These are phyloP conservation scores for Brettanomyces sp. DNA, from an alignment of 805 yeast genomes.

Conservation along the genomic window DNA sequence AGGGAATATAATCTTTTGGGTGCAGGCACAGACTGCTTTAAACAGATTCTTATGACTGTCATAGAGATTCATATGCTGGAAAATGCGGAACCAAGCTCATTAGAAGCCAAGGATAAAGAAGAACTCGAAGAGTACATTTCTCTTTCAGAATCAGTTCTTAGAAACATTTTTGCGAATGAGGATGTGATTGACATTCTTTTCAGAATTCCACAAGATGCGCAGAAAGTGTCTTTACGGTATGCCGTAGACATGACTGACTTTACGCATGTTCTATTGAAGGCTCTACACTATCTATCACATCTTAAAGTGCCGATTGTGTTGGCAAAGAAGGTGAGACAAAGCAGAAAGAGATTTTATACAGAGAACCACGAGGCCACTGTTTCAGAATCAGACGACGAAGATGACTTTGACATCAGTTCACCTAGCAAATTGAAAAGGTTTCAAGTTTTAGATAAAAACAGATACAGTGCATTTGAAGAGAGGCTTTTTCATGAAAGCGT, in stretches of 20 bases:
- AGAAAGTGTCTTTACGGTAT: conserved; percentile 53
- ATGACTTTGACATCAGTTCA: conserved; percentile 5
- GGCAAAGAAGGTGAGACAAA: conserved; percentile 11
- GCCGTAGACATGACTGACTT: conserved; percentile 54
- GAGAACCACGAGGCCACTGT: conserved; percentile 19
- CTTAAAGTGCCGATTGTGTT: conserved; percentile 30
- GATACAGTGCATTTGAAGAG: conserved; percentile 25
- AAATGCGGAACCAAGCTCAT: conserved; percentile 30
- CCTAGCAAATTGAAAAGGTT: conserved; percentile 10
- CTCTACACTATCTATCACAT: conserved; percentile 56
- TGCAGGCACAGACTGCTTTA: conserved; percentile 59
- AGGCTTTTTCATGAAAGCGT: conserved; percentile 48
- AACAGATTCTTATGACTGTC: conserved; percentile 44
- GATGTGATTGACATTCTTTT: conserved; percentile 47
- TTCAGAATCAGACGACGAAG: conserved; percentile 15
- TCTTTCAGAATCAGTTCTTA: conserved; percentile 28
- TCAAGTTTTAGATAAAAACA: conserved; percentile 10
- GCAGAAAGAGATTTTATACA: conserved; percentile 3
- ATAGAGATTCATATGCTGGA: conserved; percentile 27
- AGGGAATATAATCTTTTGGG: conserved; percentile 55
- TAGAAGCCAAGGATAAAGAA: conserved; percentile 34
- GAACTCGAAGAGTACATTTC: conserved; percentile 26
- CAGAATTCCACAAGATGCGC: conserved; percentile 52
- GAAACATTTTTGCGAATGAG: conserved; percentile 64
- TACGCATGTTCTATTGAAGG: conserved; percentile 54